These are phyloP conservation scores for Barbatosphaeria neglecta DNA, from an alignment of 495 filamentous ascomycete genomes.

Conservation along the genomic window DNA sequence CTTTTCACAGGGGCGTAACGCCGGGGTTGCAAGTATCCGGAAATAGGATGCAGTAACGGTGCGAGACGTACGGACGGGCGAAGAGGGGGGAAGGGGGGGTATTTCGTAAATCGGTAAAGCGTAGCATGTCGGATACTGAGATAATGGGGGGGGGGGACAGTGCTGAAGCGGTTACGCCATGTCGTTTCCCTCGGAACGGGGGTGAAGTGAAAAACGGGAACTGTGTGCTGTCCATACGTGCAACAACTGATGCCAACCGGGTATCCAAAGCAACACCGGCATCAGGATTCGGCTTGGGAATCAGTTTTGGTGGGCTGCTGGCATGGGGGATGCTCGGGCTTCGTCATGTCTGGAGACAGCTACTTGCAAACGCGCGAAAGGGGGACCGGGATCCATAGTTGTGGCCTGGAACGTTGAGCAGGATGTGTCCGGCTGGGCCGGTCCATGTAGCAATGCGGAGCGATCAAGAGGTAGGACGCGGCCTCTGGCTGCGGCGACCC, in stretches of 20 bases:
- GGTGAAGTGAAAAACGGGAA: not conserved
- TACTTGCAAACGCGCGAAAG: not conserved
- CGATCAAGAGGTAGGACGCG: conserved; percentile 15
- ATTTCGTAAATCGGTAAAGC: not conserved
- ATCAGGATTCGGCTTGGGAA: too few relatives aligned
- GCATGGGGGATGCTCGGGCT: not conserved
- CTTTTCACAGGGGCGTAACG: not conserved
- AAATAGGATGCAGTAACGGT: too few relatives aligned
- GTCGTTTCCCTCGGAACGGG: not conserved
- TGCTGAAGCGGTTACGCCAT: not conserved
- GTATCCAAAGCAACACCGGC: not conserved
- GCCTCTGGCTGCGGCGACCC: conserved; percentile 25
- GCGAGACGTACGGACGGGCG: too few relatives aligned
- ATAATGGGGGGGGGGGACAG: not conserved
- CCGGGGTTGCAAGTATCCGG: not conserved
- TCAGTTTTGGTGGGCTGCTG: not conserved
- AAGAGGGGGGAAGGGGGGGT: not conserved
- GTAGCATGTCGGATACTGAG: not conserved
- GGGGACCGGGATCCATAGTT: not conserved
- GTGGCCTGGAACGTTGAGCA: not conserved
- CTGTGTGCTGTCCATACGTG: not conserved
- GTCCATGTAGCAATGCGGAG: conserved; percentile 5
- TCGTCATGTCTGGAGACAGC: not conserved
- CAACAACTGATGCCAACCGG: not conserved
- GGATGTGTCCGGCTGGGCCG: not conserved